These are phyloP conservation scores for Telopea speciosissima DNA, from an alignment of 177 flowering plant genomes.

Conservation along the genomic window DNA sequence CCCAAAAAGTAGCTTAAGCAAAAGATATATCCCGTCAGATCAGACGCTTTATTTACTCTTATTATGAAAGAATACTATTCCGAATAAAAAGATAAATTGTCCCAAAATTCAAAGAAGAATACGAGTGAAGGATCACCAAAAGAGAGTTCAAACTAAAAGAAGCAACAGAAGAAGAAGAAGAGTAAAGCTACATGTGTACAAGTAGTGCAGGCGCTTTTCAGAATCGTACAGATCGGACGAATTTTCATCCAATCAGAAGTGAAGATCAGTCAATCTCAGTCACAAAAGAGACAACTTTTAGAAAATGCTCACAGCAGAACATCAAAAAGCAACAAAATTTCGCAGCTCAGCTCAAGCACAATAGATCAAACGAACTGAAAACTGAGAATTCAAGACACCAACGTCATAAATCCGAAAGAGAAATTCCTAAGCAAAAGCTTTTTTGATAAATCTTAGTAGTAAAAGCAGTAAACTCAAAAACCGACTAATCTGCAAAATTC, in stretches of 20 bases:
- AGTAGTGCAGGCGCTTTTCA: not conserved
- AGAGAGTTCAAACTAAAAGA: not conserved
- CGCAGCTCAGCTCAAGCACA: not conserved
- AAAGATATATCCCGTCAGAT: slow-evolving; percentile 3
- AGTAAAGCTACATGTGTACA: not conserved
- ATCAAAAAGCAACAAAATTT: not conserved
- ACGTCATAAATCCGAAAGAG: not conserved
- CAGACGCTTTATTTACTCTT: slow-evolving; percentile 1
- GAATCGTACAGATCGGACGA: not conserved
- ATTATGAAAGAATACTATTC: slow-evolving; percentile 4
- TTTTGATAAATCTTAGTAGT: not conserved
- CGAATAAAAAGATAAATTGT: not conserved
- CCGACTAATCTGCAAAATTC: not conserved
- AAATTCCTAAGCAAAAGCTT: not conserved
- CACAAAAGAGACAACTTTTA: not conserved
- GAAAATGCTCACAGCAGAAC: not conserved
- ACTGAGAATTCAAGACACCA: not conserved
- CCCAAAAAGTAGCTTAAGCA: slow-evolving; percentile 1
- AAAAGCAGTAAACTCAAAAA: not conserved
- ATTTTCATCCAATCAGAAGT: not conserved
- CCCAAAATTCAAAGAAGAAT: not conserved
- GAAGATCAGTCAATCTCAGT: not conserved
- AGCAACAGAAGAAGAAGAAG: not conserved
- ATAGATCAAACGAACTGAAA: not conserved
- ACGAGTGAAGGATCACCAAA: not conserved